Base-by-base conservation (phyloP, 495 filamentous ascomycete species). In the Daldinia decipiens region DNA sequence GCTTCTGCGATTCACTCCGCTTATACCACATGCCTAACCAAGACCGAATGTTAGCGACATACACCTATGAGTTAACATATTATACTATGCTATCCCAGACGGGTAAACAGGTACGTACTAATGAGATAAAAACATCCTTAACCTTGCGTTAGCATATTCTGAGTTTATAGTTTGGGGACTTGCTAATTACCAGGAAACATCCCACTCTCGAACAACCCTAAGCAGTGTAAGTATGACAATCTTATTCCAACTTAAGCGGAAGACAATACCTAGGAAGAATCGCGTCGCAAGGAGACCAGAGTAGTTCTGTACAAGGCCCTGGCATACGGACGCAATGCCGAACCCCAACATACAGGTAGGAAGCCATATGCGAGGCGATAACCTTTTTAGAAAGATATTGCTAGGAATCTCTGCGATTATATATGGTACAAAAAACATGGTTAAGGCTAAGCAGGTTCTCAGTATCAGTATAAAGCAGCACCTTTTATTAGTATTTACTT, bases 381-480 rank as follows among this genome's bases (percentile, higher is more conserved):
- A 82, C 65, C 87, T 88, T 79, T 96, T 97, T 27, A 98, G 81
- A 17, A 96, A 74, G 59, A 97, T 87, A 74, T 98, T 98, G 55
- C 91, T 93, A 2, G 95, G 95, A 56, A 98, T 95, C 77, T 92
- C 94, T 71, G 90, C 90, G 52, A 95, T 68, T 68, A 97, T 86
- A 76, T 97, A 98, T 0, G 95, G 94, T 0, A 98, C 88, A 80
- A 97, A 99, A 85, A 98, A 97, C 70, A 97, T 95, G 24, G 88
- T 89, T 65, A 97, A 80, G 0, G 91, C 92, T 77, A 59, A 38
- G 34, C 13, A 36, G 5, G 38, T 39, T 11, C 12, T 47, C 3
- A 1, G 9, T 51, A 27, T 64, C 31, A 65, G 70, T 24, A 29
- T 17, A 59, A 63, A 31, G 31, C n/a, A n/a, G 12, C 13, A 1